Conservation (phyloP, 352 stramenopile genomes). For the Globisporangium camurandrum region DNA sequence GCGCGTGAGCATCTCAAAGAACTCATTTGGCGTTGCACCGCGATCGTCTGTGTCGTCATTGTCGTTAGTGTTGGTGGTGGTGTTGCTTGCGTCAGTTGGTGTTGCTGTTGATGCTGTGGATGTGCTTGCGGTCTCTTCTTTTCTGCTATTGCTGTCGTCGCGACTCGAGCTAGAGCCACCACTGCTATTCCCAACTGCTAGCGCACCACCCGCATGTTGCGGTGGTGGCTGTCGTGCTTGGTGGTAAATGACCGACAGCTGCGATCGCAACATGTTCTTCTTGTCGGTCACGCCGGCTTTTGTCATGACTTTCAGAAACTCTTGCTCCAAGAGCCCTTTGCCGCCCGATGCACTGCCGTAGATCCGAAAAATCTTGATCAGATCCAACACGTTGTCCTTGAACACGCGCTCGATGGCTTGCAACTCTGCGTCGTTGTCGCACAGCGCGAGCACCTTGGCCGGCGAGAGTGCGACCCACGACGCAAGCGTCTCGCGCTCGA, state of each 20-base stretch:
- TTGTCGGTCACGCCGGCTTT: slow-evolving; percentile 69
- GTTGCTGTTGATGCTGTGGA: background rate
- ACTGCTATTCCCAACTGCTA: background rate
- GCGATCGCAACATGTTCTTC: slow-evolving; percentile 70
- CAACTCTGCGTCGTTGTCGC: slow-evolving; percentile 57
- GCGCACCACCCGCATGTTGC: background rate
- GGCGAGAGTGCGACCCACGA: slow-evolving; percentile 44
- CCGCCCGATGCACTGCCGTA: slow-evolving; percentile 57
- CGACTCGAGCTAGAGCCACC: slow-evolving; percentile 12
- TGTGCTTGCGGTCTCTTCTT: background rate
- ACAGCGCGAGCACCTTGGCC: slow-evolving; percentile 42
- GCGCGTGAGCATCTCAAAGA: slow-evolving; percentile 65
- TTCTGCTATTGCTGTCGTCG: background rate
- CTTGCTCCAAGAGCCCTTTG: slow-evolving; percentile 67
- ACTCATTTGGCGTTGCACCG: slow-evolving; percentile 67
- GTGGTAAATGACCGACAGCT: slow-evolving; percentile 71
- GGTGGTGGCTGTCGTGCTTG: slow-evolving; percentile 30
- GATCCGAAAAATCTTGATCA: slow-evolving; percentile 78
- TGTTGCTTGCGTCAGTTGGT: background rate
- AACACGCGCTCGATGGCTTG: slow-evolving; percentile 53
- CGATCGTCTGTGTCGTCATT: slow-evolving; percentile 49
- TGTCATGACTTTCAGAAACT: slow-evolving; percentile 81
- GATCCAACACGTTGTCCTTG: slow-evolving; percentile 64
- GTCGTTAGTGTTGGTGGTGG: background rate
- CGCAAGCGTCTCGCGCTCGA: slow-evolving; percentile 66